phyloP scores from a whole-genome alignment of 306 rosid species.

The Mucuna pruriens region DNA sequence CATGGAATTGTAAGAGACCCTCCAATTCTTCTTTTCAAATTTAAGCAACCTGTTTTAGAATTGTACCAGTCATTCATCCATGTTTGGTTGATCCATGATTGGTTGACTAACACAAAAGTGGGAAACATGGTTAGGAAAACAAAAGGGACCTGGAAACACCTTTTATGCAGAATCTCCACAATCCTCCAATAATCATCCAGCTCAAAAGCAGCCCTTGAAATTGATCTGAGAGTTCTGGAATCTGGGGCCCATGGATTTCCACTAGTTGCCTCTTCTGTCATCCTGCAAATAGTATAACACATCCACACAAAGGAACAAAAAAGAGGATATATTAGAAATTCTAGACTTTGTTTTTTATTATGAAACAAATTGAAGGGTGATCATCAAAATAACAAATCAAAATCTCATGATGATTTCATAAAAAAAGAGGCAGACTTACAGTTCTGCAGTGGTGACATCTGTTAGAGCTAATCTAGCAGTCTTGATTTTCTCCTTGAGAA shows the following conservation, averaged over 20 bases:
- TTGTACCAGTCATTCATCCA: neutral
- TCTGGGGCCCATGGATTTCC: conserved; percentile 80
- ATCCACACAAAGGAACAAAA: neutral
- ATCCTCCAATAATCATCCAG: conserved; percentile 82
- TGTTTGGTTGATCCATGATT: neutral
- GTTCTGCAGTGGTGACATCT: conserved; percentile 86
- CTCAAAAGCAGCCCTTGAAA: conserved; percentile 96
- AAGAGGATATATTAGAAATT: neutral
- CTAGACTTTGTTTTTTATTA: neutral
- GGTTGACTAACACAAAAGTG: neutral
- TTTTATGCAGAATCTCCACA: conserved; percentile 61
- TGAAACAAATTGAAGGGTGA: conserved; percentile 9
- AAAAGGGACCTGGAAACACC: conserved; percentile 29
- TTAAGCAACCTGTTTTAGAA: conserved; percentile 59
- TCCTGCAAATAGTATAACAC: conserved; percentile 45
- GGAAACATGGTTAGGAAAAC: neutral
- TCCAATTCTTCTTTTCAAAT: conserved; percentile 91
- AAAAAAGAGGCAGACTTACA: conserved; percentile 52
- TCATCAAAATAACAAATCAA: conserved; percentile 2
- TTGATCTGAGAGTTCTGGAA: conserved; percentile 70
- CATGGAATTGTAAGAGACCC: conserved; percentile 74
- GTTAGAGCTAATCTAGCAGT: conserved; percentile 94
- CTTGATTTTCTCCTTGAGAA: conserved; percentile 87
- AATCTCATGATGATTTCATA: neutral
- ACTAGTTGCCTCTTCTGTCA: conserved; percentile 84